Evolutionary conservation across 2,329 filamentous ascomycete genomes (phyloP).

Genomic region (Hypoxylon sp.): DNA sequence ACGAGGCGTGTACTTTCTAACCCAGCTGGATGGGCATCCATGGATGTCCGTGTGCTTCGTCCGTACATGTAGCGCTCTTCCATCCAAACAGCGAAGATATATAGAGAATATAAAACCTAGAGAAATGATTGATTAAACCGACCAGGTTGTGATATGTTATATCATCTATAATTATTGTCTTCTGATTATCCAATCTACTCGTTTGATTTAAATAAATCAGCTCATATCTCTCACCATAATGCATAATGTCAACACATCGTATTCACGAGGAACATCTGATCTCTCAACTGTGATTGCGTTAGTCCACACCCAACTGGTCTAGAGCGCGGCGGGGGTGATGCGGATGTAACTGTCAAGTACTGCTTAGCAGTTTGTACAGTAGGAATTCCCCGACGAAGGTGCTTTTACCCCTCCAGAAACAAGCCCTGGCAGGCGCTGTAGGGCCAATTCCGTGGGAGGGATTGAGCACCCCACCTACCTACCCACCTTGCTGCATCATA

Average conservation of each 20-base stretch:
- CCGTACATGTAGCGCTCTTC: neutral
- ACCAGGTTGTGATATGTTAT: conserved; percentile 24
- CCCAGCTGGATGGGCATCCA: conserved; percentile 17
- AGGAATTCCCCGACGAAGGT: conserved; percentile 41
- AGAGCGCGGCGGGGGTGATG: conserved; percentile 30
- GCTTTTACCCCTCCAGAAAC: conserved; percentile 36
- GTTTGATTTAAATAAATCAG: conserved; percentile 42
- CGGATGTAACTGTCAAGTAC: conserved; percentile 43
- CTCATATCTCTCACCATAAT: conserved; percentile 36
- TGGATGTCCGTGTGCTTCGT: conserved; percentile 26
- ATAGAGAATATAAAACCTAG: neutral
- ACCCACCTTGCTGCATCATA: conserved; percentile 39
- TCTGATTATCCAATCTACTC: conserved; percentile 38
- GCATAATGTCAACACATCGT: conserved; percentile 25
- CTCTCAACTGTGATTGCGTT: conserved; percentile 30
- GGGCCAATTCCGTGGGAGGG: conserved; percentile 28
- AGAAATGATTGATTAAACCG: conserved; percentile 8
- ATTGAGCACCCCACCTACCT: conserved; percentile 40
- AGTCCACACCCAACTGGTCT: neutral
- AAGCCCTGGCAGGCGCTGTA: conserved; percentile 13
- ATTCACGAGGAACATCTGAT: conserved; percentile 38
- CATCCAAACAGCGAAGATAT: neutral
- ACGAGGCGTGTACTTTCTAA: conserved; percentile 30
- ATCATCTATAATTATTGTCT: conserved; percentile 31
- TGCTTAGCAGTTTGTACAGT: conserved; percentile 34